Evolutionary conservation across 305 asterid genomes (phyloP), one percentile per base, ranked within the genome.

Genomic region (Ajuga reptans): DNA sequence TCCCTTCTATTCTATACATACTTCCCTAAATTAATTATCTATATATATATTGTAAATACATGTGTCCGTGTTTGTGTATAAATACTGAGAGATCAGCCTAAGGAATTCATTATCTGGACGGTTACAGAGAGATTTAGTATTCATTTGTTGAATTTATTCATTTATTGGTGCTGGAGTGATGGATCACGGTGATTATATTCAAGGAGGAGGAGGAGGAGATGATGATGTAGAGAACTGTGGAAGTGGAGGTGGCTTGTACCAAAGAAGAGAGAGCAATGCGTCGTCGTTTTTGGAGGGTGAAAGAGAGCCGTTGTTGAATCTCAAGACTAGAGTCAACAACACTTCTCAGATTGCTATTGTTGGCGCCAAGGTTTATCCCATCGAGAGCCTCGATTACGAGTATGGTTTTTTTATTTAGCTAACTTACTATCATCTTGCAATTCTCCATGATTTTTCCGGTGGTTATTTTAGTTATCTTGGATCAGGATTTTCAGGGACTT

Each of bases 351-450:
- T 92, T 55, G 98, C 96, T 61, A 86, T 92, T 60, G 81, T 92
- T 75, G 98, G 98, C 65, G 85, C 98, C 76, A 92, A 92, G 63
- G 83, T 84, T 73, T 89, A 84, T 69, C 91, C 96, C 9, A 83
- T 92, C 56, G 98, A 92, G 72, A 92, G 98, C 80, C 98, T 92
- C 55, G 98, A 92, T 74, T 92, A 89, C 78, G 97, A 92, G 98
- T 89, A 84, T 5, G 90, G 9, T 1, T 10, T 52, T 36, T 39
- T 47, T 5, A n/a, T n/a, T n/a, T n/a, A n/a, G n/a, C n/a, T n/a
- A n/a, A n/a, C n/a, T n/a, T n/a, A n/a, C n/a, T n/a, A n/a, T n/a
- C n/a, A n/a, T n/a, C n/a, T n/a, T n/a, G n/a, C n/a, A n/a, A 2
- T 5, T 8, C 12, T 4, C 11, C 9, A 1, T 31, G 6, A 11